A percentile compares a stretch with the other conserved stretches of the same genome.
These are phyloP conservation scores for Phytophthora melonis DNA, from an alignment of 352 stramenopile genomes.

Conservation along the genomic window DNA sequence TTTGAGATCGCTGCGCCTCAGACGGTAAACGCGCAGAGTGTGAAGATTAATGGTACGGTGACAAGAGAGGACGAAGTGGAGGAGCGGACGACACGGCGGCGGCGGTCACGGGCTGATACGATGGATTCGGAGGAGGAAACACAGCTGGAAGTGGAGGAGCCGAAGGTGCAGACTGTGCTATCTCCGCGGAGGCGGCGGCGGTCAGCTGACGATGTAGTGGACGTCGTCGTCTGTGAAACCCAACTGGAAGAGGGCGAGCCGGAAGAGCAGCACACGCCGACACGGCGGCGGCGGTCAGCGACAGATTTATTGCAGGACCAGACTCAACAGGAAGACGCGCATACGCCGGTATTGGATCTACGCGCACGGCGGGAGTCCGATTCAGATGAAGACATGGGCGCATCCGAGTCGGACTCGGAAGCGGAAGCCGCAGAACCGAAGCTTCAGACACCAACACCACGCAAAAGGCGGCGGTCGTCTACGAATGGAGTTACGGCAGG, in stretches of 20 bases:
- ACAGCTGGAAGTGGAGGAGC: background rate
- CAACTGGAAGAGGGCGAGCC: conserved; percentile 23
- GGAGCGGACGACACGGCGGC: background rate
- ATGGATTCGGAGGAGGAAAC: conserved; percentile 5
- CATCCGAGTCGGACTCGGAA: conserved; percentile 4
- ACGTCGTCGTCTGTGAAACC: conserved; percentile 25
- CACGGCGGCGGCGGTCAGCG: conserved; percentile 10
- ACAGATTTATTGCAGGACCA: conserved; percentile 10
- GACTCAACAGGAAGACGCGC: background rate
- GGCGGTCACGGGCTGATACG: background rate
- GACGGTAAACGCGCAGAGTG: background rate
- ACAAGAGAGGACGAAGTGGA: background rate
- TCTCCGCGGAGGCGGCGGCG: conserved; percentile 1
- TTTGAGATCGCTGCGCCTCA: conserved; percentile 33
- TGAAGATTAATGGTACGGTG: background rate
- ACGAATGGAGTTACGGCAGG: conserved; percentile 12
- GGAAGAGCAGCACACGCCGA: conserved; percentile 4
- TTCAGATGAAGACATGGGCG: background rate
- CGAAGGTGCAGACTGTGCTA: background rate
- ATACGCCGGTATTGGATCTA: background rate
- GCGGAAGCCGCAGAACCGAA: conserved; percentile 3
- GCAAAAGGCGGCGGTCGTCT: conserved; percentile 28
- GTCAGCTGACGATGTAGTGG: conserved; percentile 2
- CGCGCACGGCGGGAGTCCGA: background rate
- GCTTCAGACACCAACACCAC: conserved; percentile 14